phyloP scores from a whole-genome alignment of 805 yeast genomes.

The Candida oleophila region DNA sequence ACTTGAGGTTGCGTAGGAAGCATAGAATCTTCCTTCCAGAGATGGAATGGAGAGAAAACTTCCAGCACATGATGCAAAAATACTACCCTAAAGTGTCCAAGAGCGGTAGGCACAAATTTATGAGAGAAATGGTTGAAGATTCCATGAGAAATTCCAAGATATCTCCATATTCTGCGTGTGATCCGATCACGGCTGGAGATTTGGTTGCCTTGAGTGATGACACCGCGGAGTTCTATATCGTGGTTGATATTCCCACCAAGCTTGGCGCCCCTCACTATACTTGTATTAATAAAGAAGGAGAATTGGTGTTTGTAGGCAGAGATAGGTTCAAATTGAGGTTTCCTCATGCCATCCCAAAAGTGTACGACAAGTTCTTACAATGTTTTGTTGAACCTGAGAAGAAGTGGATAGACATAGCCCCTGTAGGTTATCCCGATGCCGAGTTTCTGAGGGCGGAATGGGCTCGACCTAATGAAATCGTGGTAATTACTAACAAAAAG shows the following conservation, averaged over 20 bases:
- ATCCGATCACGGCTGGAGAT: constrained; percentile 54
- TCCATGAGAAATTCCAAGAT: constrained; percentile 13
- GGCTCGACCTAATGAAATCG: constrained; percentile 18
- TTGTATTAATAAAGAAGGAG: constrained; percentile 57
- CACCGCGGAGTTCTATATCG: constrained; percentile 49
- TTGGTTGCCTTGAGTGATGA: constrained; percentile 52
- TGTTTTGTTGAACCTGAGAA: constrained; percentile 28
- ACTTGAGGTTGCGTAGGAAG: constrained; percentile 16
- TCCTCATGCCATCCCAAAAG: constrained; percentile 47
- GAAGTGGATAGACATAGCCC: constrained; percentile 32
- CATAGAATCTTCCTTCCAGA: constrained; percentile 18
- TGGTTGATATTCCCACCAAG: constrained; percentile 51
- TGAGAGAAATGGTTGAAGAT: background rate
- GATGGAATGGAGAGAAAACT: constrained; percentile 17
- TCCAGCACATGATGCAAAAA: constrained; percentile 1
- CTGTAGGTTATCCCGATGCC: constrained; percentile 37
- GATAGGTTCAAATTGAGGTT: constrained; percentile 48
- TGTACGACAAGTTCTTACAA: constrained; percentile 19
- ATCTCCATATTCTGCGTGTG: constrained; percentile 12
- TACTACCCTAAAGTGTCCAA: background rate
- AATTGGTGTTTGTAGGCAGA: constrained; percentile 47
- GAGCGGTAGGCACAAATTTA: background rate
- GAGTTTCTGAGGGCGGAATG: constrained; percentile 22
- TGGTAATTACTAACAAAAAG: background rate
- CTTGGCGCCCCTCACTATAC: constrained; percentile 56